These are phyloP conservation scores for Ruellia speciosa DNA, from an alignment of 305 asterid genomes.

Conservation along the genomic window DNA sequence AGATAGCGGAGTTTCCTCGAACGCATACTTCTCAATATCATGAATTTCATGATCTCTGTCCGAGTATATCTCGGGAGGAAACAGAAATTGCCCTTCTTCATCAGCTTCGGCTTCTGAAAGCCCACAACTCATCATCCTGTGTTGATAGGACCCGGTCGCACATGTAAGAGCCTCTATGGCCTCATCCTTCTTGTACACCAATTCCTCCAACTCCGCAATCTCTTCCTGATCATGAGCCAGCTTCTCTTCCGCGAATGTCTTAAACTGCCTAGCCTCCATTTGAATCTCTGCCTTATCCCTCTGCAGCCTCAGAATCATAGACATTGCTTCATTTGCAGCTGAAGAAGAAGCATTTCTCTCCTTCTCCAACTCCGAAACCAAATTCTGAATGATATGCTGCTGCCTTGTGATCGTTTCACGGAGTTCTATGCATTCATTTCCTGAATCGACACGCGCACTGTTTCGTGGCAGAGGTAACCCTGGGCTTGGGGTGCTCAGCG, in stretches of 20 bases:
- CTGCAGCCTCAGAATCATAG: conserved; percentile 94
- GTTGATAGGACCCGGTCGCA: conserved; percentile 76
- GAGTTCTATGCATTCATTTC: conserved; percentile 61
- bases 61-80: conserved; percentile 59
- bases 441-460: conserved; percentile 64
- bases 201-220: conserved; percentile 52
- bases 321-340: conserved; percentile 95
- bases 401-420: conserved; percentile 71
- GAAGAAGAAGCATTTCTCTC: conserved; percentile 92
- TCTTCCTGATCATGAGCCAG: conserved; percentile 89
- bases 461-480: conserved; percentile 47
- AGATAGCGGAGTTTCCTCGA: conserved; percentile 57
- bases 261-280: conserved; percentile 93
- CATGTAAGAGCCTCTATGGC: conserved; percentile 60
- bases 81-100: conserved; percentile 37
- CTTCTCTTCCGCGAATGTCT: conserved; percentile 85
- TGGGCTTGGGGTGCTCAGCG: conserved; percentile 46
- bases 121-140: conserved; percentile 85
- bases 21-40: conserved; percentile 70
- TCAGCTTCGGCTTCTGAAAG: conserved; percentile 52
- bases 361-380: conserved; percentile 77
- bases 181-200: conserved; percentile 84
- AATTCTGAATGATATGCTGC: conserved; percentile 67
- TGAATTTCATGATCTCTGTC: conserved; percentile 42
- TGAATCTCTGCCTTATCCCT: conserved; percentile 90